These are phyloP conservation scores for Schoenoplectus triqueter DNA, from an alignment of 202 grass and related monocot genomes.

Conservation along the genomic window DNA sequence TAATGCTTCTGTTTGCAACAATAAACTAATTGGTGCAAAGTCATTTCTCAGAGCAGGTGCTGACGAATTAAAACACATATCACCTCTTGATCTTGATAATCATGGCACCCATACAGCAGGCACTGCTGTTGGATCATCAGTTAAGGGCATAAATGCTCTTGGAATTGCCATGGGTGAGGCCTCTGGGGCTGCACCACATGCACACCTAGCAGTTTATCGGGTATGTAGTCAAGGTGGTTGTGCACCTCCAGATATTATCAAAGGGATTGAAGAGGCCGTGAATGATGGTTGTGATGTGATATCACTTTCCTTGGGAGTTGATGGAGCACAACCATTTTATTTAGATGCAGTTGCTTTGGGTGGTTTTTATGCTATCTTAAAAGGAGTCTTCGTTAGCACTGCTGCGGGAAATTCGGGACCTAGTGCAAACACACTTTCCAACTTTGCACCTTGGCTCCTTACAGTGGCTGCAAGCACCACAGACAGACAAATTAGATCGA, in stretches of 20 bases:
- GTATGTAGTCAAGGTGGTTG: constrained; percentile 49
- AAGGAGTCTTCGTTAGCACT: constrained; percentile 60
- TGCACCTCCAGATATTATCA: constrained; percentile 47
- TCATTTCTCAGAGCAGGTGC: constrained; percentile 27
- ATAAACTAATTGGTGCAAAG: constrained; percentile 62
- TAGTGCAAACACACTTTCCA: constrained; percentile 42
- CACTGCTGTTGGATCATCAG: constrained; percentile 54
- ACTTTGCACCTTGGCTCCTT: constrained; percentile 58
- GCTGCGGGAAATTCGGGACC: constrained; percentile 59
- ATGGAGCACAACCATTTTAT: constrained; percentile 51
- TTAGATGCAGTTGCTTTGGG: constrained; percentile 59
- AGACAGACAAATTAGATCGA: constrained; percentile 46
- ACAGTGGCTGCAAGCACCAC: constrained; percentile 61
- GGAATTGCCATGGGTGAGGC: constrained; percentile 1
- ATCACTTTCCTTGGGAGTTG: constrained; percentile 54
- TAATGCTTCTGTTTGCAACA: constrained; percentile 53
- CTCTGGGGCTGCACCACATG: constrained; percentile 55
- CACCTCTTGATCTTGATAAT: neutral
- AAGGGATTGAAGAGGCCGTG: constrained; percentile 56
- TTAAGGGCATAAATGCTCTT: constrained; percentile 25
- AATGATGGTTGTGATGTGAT: constrained; percentile 61
- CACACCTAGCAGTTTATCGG: constrained; percentile 67
- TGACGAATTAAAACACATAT: neutral
- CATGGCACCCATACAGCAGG: constrained; percentile 69
- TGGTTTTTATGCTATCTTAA: constrained; percentile 57